These are phyloP conservation scores for Phytophthora hibernalis DNA, from an alignment of 352 stramenopile genomes.

Conservation along the genomic window DNA sequence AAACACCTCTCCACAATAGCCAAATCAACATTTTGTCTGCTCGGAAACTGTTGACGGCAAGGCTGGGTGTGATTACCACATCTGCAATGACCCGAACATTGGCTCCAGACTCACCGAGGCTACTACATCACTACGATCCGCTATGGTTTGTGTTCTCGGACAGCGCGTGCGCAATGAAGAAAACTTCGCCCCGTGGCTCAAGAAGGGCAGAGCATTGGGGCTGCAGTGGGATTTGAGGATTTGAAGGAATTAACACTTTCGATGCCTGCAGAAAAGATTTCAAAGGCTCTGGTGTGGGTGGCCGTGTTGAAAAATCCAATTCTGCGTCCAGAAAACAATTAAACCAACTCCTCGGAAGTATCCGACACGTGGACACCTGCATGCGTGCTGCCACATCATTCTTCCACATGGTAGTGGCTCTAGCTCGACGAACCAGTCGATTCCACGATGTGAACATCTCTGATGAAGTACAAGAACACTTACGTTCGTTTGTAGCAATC, in stretches of 20 bases:
- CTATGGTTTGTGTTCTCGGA: conserved; percentile 15
- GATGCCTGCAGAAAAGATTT: neutral
- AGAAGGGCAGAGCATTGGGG: neutral
- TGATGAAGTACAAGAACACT: neutral
- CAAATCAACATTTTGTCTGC: neutral
- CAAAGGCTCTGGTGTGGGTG: neutral
- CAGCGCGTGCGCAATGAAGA: conserved; percentile 6
- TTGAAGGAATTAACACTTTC: neutral
- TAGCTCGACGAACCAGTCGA: neutral
- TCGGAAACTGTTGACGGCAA: conserved; percentile 1
- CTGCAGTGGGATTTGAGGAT: neutral
- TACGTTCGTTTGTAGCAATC: neutral
- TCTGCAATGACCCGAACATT: conserved; percentile 20
- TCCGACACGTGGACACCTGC: neutral
- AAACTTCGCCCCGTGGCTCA: neutral
- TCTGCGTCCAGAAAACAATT: neutral
- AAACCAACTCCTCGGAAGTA: neutral
- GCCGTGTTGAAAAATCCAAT: neutral
- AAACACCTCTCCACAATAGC: neutral
- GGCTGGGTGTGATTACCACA: conserved; percentile 27
- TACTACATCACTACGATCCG: neutral
- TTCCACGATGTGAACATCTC: neutral
- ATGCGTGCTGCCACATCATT: neutral
- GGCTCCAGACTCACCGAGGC: conserved; percentile 9
- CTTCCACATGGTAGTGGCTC: neutral